Base-by-base conservation (phyloP, 257 asterid genomes). In the Salvia splendens region DNA sequence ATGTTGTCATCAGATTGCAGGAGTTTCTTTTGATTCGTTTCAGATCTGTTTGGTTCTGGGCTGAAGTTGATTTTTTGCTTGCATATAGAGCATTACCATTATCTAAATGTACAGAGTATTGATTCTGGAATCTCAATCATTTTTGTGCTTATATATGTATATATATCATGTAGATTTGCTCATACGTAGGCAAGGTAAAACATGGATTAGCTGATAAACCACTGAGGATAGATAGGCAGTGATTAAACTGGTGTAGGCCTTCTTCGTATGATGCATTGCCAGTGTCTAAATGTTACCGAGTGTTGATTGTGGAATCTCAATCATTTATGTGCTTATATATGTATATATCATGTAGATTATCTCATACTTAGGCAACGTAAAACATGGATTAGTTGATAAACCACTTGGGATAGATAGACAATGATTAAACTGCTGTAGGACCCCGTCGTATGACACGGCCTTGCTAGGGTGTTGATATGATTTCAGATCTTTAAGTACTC, bases 31-130 rank as follows among this genome's bases (percentile, higher is more conserved):
- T 24, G 55, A 68, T 61, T 48, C 48, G 24, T 63, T 56, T 28
- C 67, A 68, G 69, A 67, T 67, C 35, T 67, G 40, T 62, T 17
- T 50, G 28, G 11, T 8, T 72, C 15, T 65, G 40, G 32, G 52
- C 12, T 42, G 51, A 58, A 3, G 15, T 69, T n/a, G 42, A 57
- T n/a, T 15, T 28, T 52, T 43, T 6, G 30, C 30, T 24, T 24
- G 30, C 40, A 50, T 5, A 47, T 46, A 33, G 10, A 64, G 17
- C 38, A 49, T 30, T 64, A 17, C 20, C 24, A 47, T 8, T n/a
- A 24, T 47, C 1, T 5, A 12, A 10, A 40, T 56, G 57, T 48
- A 5, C 12, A 30, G 43, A 70, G 7, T 70, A 64, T 40, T 51
- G 10, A 4, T 52, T 41, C 20, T 10, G n/a, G 8, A 8, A 15